Conservation (phyloP, 1,284 basidiomycete species). For the Porogramme epimiltina region DNA sequence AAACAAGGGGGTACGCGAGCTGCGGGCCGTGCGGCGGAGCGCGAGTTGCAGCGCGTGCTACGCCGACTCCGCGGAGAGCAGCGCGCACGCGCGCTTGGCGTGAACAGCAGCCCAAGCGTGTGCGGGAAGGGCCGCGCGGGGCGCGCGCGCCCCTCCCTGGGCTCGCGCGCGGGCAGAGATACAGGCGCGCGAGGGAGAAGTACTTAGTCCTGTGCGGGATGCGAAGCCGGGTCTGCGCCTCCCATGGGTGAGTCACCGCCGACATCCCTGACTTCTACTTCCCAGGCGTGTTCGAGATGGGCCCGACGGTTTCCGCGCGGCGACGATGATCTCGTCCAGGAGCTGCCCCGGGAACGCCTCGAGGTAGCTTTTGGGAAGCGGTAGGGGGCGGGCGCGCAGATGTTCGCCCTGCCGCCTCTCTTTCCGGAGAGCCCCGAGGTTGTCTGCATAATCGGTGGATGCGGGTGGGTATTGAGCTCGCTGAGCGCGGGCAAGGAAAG, state of each 20-base stretch:
- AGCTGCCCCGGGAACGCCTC: conserved; percentile 56
- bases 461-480: not conserved
- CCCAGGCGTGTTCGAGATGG: conserved; percentile 39
- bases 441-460: conserved; percentile 9
- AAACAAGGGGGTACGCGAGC: conserved; percentile 62
- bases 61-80: conserved; percentile 36
- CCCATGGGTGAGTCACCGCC: conserved; percentile 3
- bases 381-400: too few relatives aligned
- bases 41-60: conserved; percentile 63
- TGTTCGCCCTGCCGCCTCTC: conserved; percentile 57
- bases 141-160: not conserved
- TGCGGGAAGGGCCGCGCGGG: conserved; percentile 1
- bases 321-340: conserved; percentile 43
- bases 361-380: conserved; percentile 60
- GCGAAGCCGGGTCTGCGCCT: too few relatives aligned
- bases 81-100: conserved; percentile 4
- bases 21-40: conserved; percentile 58
- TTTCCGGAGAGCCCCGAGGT: conserved; percentile 38
- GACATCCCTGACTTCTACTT: not conserved
- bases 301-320: conserved; percentile 54
- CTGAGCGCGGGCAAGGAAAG: conserved; percentile 12
- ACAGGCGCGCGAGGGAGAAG: not conserved
- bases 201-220: too few relatives aligned
- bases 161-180: not conserved
- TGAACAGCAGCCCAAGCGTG: not conserved